phyloP scores from a whole-genome alignment of 2,329 filamentous ascomycete species.

The Xylariaceae sp. region DNA sequence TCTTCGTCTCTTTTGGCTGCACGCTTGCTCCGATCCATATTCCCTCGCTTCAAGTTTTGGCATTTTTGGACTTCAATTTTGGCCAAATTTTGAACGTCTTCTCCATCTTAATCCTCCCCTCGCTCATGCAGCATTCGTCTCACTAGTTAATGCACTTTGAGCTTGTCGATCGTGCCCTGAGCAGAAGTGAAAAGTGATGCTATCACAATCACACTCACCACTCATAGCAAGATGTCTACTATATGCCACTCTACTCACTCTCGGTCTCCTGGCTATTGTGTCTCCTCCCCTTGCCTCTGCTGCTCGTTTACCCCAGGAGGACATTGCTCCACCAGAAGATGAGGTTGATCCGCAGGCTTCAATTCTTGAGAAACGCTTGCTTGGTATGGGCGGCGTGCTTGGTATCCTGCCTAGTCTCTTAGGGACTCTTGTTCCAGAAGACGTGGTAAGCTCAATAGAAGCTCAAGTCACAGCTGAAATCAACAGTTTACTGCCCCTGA shows the following conservation, averaged over 20 bases:
- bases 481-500: slow-evolving; percentile 13
- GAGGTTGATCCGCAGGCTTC: neutral
- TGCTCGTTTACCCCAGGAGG: slow-evolving; percentile 9
- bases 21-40: slow-evolving; percentile 12
- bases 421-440: slow-evolving; percentile 15
- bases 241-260: slow-evolving; percentile 15
- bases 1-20: slow-evolving; percentile 21
- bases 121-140: slow-evolving; percentile 9
- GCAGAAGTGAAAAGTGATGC: slow-evolving; percentile 17
- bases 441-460: slow-evolving; percentile 15
- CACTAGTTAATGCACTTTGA: neutral
- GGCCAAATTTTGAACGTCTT: slow-evolving; percentile 25
- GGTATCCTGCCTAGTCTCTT: slow-evolving; percentile 15
- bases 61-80: slow-evolving; percentile 32
- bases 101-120: slow-evolving; percentile 8
- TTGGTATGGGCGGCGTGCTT: slow-evolving; percentile 16
- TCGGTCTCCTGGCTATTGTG: slow-evolving; percentile 17
- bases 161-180: neutral
- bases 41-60: slow-evolving; percentile 24
- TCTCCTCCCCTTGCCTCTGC: slow-evolving; percentile 10
- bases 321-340: slow-evolving; percentile 3
- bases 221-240: slow-evolving; percentile 20
- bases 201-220: slow-evolving; percentile 14
- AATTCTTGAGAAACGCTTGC: slow-evolving; percentile 15
- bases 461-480: slow-evolving; percentile 18